Evolutionary conservation across 805 yeast genomes (phyloP).

Genomic region (Yamadazyma laniorum): DNA sequence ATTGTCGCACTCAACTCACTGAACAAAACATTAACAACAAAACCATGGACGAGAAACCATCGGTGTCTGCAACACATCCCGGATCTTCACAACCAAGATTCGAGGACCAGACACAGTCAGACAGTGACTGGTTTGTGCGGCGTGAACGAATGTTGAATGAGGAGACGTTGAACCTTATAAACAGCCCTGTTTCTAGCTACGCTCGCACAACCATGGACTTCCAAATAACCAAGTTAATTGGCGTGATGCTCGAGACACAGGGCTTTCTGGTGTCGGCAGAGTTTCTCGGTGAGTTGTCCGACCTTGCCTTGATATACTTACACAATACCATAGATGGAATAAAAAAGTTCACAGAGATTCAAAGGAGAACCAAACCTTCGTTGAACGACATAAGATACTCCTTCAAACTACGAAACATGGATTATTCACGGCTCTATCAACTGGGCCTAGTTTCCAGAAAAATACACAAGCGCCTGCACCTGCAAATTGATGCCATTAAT

Average conservation of each 20-base stretch:
- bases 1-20: too few species aligned
- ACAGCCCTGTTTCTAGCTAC: slow-evolving; percentile 6
- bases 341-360: slow-evolving; percentile 53
- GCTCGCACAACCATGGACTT: slow-evolving; percentile 23
- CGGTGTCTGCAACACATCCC: too few species aligned
- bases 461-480: slow-evolving; percentile 13
- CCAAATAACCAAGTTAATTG: slow-evolving; percentile 28
- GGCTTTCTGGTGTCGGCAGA: slow-evolving; percentile 22
- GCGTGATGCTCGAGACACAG: slow-evolving; percentile 20
- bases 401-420: slow-evolving; percentile 41
- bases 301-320: slow-evolving; percentile 30
- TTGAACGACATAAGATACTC: slow-evolving; percentile 50
- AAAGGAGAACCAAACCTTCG: slow-evolving; percentile 57
- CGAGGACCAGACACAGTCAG: too few species aligned
- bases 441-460: slow-evolving; percentile 28
- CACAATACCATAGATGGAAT: slow-evolving; percentile 39
- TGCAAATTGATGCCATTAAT: slow-evolving; percentile 11
- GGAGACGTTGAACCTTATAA: slow-evolving; percentile 6
- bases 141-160: neutral
- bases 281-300: slow-evolving; percentile 28
- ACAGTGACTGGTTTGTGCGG: too few species aligned
- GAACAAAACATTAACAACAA: too few species aligned
- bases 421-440: slow-evolving; percentile 36
- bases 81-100: too few species aligned
- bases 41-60: too few species aligned